Base-by-base conservation (phyloP, 495 filamentous ascomycete species). In the Talaromyces thailandensis region DNA sequence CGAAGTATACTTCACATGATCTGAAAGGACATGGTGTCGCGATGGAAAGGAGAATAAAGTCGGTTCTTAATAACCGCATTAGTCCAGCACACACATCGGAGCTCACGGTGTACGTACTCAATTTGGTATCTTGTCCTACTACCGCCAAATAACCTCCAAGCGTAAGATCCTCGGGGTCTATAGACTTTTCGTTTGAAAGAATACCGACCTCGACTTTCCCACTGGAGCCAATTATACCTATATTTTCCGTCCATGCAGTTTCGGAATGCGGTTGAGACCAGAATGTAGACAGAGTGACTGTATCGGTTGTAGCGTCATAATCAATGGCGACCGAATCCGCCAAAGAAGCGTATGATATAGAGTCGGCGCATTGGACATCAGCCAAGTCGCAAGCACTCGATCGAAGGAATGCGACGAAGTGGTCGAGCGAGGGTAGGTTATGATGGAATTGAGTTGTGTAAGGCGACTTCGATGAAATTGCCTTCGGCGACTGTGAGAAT, bases 21-120 rank as follows among this genome's bases (percentile, higher is more conserved):
- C 73, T 40, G 70, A 76, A 60, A 78, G 70, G 7, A 81, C 75
- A 64, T 94, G 88, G 69, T 98, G 94, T 0, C 93, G 86, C 7
- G 92, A 87, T 23, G 92, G 86, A 68, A 97, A 96, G n/a, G 90
- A 85, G 79, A 98, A 97, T 62, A 93, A 76, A 0, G 89, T 89
- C 37, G 87, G 82, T 32, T 86, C 87, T 88, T 48, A 11, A n/a
- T 25, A 14, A 40, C 53, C 24, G 24, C 26, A 63, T 53, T 12
- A 37, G 53, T 31, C 40, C 23, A 52, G 45, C 43, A 65, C 51
- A 58, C 58, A 63, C 26, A 67, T 62, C 32, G 9, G 18, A 52
- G 40, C 8, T 48, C 58, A 51, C 37, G 51, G 58, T 59, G 26
- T 21, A n/a, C 79, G 60, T 83, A 90, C 87, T 83, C 63, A 86